Percentiles rank a stretch among this genome's conserved stretches.
Evolutionary conservation across 371 early-diverging fungal species (phyloP).

Genomic region (Thermomucor indicae-seudaticae): DNA sequence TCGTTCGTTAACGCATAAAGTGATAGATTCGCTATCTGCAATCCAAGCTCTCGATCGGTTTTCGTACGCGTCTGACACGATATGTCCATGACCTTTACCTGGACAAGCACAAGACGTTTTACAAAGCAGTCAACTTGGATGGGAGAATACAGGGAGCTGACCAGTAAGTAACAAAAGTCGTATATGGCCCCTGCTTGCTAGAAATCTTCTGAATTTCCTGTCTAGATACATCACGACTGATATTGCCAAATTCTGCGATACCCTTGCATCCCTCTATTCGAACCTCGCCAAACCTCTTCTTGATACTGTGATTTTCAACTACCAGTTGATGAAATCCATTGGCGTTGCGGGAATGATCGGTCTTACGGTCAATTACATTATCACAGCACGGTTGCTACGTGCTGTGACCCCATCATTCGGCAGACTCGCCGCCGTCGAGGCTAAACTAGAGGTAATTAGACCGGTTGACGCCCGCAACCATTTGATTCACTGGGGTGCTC

Average conservation of each 20-base stretch:
- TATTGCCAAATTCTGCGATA: conserved; percentile 80
- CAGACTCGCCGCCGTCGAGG: conserved; percentile 78
- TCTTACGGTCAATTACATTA: conserved; percentile 63
- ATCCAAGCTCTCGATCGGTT: conserved; percentile 87
- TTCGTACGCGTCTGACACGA: conserved; percentile 78
- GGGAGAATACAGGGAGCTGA: conserved; percentile 83
- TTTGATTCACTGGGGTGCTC: too few species aligned
- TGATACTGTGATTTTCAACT: conserved; percentile 83
- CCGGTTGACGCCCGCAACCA: neutral
- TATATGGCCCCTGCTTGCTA: neutral
- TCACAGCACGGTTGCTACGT: conserved; percentile 68
- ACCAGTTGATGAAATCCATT: conserved; percentile 74
- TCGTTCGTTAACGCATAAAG: neutral
- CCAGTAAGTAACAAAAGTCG: conserved; percentile 53
- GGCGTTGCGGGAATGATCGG: conserved; percentile 71
- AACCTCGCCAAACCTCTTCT: conserved; percentile 84
- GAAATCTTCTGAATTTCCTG: neutral
- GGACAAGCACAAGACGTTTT: conserved; percentile 71
- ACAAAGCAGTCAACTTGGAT: conserved; percentile 81
- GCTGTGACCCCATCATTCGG: conserved; percentile 84
- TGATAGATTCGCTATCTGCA: conserved; percentile 78
- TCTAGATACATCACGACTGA: conserved; percentile 77
- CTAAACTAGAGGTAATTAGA: conserved; percentile 64
- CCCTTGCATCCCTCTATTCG: conserved; percentile 70
- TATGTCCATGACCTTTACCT: conserved; percentile 80